A percentile compares a stretch with the other conserved stretches of the same genome.
phyloP scores from a whole-genome alignment of 768 basidiomycete species.

The Rhodotorula diobovata region DNA sequence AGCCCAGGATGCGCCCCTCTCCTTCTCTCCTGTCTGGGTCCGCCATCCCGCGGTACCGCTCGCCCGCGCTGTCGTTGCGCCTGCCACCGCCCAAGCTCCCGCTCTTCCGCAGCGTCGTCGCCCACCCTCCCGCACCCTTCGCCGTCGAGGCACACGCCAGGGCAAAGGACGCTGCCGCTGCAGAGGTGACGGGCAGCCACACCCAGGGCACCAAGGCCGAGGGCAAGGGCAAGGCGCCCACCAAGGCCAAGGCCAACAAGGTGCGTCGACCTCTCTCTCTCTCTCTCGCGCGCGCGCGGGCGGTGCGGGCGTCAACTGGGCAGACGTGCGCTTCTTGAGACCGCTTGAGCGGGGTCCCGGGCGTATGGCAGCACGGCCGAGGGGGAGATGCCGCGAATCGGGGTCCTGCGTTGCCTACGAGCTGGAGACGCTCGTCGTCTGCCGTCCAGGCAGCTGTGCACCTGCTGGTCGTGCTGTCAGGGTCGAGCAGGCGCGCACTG shows the following conservation, averaged over 20 bases:
- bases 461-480: too few relatives aligned
- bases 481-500: too few relatives aligned
- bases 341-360: too few relatives aligned
- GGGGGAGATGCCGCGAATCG: too few relatives aligned
- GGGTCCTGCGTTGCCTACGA: too few relatives aligned
- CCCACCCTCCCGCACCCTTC: conserved; percentile 31
- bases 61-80: neutral
- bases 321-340: too few relatives aligned
- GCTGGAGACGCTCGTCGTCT: too few relatives aligned
- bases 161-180: neutral
- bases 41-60: conserved; percentile 12
- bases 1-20: neutral
- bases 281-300: neutral
- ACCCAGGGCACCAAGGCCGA: neutral
- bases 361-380: too few relatives aligned
- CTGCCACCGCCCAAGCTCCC: conserved; percentile 32
- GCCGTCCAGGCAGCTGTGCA: too few relatives aligned
- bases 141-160: neutral
- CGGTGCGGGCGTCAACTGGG: neutral
- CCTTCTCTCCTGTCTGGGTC: neutral
- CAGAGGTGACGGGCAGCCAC: too few relatives aligned
- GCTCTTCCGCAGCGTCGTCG: conserved; percentile 33
- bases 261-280: neutral
- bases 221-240: neutral
- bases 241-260: neutral